phyloP scores from a whole-genome alignment of 768 basidiomycete species.

The Psilocybe subaeruginosa region DNA sequence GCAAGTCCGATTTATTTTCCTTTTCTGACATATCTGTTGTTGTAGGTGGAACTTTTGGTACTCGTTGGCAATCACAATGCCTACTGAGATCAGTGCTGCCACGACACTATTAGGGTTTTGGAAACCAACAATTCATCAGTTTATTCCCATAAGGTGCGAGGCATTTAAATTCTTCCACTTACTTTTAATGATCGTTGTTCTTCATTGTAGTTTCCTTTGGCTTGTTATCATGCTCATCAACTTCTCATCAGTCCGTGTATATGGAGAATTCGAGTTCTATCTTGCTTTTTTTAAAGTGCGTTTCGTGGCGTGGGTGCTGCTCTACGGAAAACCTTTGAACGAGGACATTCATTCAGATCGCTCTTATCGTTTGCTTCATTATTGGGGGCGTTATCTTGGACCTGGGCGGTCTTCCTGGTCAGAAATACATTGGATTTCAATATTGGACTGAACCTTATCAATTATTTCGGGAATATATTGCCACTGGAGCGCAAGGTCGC shows the following conservation, averaged over 20 bases:
- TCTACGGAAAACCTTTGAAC: neutral
- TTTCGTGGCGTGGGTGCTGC: neutral
- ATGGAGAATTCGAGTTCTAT: conserved; percentile 60
- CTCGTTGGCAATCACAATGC: conserved; percentile 39
- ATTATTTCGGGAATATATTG: conserved; percentile 29
- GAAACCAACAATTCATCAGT: conserved; percentile 24
- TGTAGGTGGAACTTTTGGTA: conserved; percentile 48
- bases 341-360: conserved; percentile 39
- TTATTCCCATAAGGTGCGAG: conserved; percentile 29
- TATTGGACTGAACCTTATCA: conserved; percentile 44
- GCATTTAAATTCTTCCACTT: neutral
- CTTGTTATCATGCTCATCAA: conserved; percentile 37
- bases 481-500: conserved; percentile 41
- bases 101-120: conserved; percentile 48
- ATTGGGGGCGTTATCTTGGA: conserved; percentile 44
- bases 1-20: neutral
- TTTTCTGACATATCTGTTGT: neutral
- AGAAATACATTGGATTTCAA: conserved; percentile 45
- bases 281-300: conserved; percentile 40
- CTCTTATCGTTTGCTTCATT: conserved; percentile 42
- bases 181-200: neutral
- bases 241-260: conserved; percentile 44
- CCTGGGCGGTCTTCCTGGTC: conserved; percentile 50
- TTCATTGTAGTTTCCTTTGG: conserved; percentile 29
- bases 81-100: conserved; percentile 57